phyloP scores from a whole-genome alignment of 2,329 filamentous ascomycete species.

The Nemania diffusa region DNA sequence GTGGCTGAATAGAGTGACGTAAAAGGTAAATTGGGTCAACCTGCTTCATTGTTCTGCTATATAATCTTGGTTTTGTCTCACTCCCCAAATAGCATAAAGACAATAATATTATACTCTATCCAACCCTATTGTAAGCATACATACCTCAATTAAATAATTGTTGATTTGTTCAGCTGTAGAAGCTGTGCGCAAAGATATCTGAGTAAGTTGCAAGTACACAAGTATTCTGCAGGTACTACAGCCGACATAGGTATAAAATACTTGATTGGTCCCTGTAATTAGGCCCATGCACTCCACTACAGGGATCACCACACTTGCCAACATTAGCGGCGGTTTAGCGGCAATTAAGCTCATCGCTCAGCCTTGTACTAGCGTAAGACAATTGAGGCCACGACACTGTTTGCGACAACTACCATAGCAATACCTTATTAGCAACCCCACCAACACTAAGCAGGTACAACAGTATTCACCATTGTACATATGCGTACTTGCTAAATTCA shows the following conservation, averaged over 20 bases:
- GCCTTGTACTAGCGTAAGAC: constrained; percentile 31
- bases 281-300: neutral
- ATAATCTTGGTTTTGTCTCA: no score
- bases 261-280: neutral
- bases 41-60: neutral
- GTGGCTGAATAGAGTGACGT: neutral
- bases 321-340: constrained; percentile 9
- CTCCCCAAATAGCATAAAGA: no score
- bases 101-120: no score
- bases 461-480: neutral
- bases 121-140: no score
- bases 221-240: no score
- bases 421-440: constrained; percentile 19
- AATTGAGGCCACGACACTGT: constrained; percentile 37
- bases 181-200: no score
- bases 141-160: no score
- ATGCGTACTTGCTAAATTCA: neutral
- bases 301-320: neutral
- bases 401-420: constrained; percentile 20
- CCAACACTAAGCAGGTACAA: constrained; percentile 10
- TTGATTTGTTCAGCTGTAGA: no score
- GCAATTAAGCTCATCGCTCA: constrained; percentile 19
- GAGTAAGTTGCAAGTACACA: no score
- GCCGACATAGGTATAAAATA: neutral
- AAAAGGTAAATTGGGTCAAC: neutral